Percentiles rank a stretch among this genome's conserved stretches.
These are phyloP conservation scores for Tritrichomonas musculus DNA, from an alignment of 208 protist genomes.

Conservation along the genomic window DNA sequence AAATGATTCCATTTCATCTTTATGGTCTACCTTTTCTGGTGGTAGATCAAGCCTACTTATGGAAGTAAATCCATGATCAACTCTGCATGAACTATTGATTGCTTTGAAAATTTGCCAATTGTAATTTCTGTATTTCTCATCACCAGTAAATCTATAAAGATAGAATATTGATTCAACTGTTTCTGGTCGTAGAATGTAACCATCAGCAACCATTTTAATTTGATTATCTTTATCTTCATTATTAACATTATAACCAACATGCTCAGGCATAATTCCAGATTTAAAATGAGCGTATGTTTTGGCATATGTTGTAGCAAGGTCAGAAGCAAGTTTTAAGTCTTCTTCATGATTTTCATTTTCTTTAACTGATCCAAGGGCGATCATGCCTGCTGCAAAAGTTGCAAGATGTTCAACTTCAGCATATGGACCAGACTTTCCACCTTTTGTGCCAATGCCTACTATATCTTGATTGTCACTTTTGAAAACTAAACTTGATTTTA, in stretches of 20 bases:
- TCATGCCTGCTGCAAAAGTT: background rate
- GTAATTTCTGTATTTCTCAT: conserved; percentile 57
- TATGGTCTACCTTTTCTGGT: background rate
- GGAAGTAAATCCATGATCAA: conserved; percentile 54
- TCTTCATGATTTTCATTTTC: background rate
- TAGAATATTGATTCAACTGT: conserved; percentile 41
- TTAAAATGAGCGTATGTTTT: background rate
- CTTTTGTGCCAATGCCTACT: background rate
- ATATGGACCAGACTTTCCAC: background rate
- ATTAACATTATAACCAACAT: background rate
- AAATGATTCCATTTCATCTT: conserved; percentile 74
- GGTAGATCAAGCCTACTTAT: conserved; percentile 42
- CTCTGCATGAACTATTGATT: conserved; percentile 55
- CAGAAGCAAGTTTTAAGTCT: background rate
- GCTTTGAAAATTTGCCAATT: conserved; percentile 59
- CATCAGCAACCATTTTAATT: background rate
- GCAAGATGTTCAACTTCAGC: background rate
- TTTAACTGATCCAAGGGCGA: background rate
- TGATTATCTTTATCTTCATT: background rate
- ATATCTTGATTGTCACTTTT: background rate
- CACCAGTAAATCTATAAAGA: conserved; percentile 41
- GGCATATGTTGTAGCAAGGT: background rate
- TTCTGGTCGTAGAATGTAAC: conserved; percentile 45
- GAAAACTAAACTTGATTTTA: background rate
- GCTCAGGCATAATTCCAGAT: background rate